Conservation (phyloP, 2,329 filamentous ascomycete genomes). For the Cladophialophora carrionii region DNA sequence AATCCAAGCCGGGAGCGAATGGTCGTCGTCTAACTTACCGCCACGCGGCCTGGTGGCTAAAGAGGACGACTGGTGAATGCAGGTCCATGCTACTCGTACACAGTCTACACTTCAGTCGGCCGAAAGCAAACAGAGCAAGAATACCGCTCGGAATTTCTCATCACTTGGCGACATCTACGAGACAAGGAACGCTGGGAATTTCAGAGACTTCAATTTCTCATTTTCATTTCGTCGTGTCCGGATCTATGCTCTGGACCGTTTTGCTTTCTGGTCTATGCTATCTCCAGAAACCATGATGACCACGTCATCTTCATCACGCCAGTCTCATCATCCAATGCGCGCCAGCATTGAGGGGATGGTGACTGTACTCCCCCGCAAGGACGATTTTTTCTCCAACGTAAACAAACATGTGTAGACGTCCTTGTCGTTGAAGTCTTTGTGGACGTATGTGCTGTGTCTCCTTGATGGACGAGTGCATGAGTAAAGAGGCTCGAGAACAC, state of each 20-base stretch:
- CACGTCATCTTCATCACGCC: background rate
- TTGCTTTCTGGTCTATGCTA: background rate
- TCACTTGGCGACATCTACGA: background rate
- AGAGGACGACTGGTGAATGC: too few relatives aligned
- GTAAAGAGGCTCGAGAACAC: background rate
- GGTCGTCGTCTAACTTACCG: too few relatives aligned
- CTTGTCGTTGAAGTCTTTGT: background rate
- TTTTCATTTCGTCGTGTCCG: background rate
- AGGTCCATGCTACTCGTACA: background rate
- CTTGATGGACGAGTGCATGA: background rate
- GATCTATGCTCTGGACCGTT: background rate
- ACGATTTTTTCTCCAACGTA: background rate
- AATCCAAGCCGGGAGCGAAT: too few relatives aligned
- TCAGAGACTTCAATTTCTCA: background rate
- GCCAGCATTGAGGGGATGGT: too few relatives aligned
- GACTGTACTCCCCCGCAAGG: background rate
- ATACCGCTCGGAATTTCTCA: too few relatives aligned
- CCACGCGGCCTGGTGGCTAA: too few relatives aligned
- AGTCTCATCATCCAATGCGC: background rate
- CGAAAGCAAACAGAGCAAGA: background rate
- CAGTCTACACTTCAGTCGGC: too few relatives aligned
- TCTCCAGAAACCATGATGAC: background rate
- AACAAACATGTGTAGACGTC: background rate
- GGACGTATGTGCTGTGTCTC: background rate
- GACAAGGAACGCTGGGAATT: background rate